These are phyloP conservation scores for Chaetomiaceae sp. DNA, from an alignment of 2,329 filamentous ascomycete species.

Conservation along the genomic window DNA sequence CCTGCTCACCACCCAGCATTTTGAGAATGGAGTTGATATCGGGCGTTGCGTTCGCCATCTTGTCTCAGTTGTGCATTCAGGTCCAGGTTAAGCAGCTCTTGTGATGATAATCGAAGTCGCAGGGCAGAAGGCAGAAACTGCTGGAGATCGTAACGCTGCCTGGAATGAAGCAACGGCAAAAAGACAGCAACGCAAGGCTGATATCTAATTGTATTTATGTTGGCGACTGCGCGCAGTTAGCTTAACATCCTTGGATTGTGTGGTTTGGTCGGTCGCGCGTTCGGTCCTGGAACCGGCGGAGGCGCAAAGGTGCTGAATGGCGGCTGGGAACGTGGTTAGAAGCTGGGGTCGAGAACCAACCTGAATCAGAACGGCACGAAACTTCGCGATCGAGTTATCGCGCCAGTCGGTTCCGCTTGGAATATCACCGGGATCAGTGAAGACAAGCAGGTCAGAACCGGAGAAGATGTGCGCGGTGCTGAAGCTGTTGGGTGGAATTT, in stretches of 20 bases:
- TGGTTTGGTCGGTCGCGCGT: background rate
- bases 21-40: constrained; percentile 26
- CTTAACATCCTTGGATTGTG: no score
- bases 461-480: background rate
- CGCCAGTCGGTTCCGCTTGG: no score
- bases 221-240: background rate
- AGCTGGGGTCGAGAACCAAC: no score
- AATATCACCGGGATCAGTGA: no score
- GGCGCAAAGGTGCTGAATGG: no score
- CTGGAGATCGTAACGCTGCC: background rate
- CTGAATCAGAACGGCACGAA: no score
- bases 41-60: constrained; percentile 23
- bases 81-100: no score
- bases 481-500: background rate
- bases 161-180: background rate
- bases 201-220: background rate
- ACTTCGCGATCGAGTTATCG: no score
- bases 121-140: background rate
- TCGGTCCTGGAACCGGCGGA: no score
- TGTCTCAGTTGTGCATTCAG: background rate
- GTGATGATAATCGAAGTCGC: background rate
- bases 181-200: background rate
- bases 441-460: no score
- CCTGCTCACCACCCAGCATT: constrained; percentile 20
- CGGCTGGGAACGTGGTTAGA: no score